These are phyloP conservation scores for Chalciporus sp. DNA, from an alignment of 1,284 basidiomycete genomes.

Conservation along the genomic window DNA sequence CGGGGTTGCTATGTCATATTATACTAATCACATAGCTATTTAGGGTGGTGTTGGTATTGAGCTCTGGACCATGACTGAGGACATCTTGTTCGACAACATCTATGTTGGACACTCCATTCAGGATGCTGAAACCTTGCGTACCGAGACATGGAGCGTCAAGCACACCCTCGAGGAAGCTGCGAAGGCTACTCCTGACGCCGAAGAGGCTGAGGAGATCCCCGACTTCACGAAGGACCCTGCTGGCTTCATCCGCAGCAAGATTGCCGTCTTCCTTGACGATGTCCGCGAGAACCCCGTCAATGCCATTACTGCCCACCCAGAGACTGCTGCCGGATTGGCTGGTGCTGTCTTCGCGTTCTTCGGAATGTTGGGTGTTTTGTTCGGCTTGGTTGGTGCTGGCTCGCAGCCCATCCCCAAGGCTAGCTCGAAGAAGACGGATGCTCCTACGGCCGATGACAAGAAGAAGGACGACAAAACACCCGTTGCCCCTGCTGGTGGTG, in stretches of 20 bases:
- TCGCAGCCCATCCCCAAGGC: constrained; percentile 75
- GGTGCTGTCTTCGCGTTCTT: constrained; percentile 78
- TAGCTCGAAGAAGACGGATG: constrained; percentile 71
- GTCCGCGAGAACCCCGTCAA: constrained; percentile 71
- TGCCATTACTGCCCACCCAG: constrained; percentile 82
- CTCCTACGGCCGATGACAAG: constrained; percentile 63
- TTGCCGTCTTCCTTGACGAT: constrained; percentile 72
- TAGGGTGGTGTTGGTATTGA: constrained; percentile 94
- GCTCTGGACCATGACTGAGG: constrained; percentile 98
- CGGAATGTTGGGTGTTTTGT: constrained; percentile 79
- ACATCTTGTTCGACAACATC: constrained; percentile 95
- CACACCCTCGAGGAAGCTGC: constrained; percentile 61
- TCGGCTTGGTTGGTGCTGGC: constrained; percentile 74
- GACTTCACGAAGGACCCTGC: constrained; percentile 75
- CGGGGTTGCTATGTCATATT: not conserved
- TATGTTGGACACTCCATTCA: constrained; percentile 88
- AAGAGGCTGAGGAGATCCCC: constrained; percentile 52
- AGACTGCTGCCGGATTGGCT: constrained; percentile 78
- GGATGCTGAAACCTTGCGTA: constrained; percentile 81
- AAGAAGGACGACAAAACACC: constrained; percentile 64
- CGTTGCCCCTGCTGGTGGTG: constrained; percentile 67
- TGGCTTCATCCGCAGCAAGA: constrained; percentile 77
- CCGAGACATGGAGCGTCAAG: constrained; percentile 87
- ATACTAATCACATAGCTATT: constrained; percentile 8
- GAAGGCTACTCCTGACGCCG: constrained; percentile 44